These are phyloP conservation scores for Scytalidium lignicola DNA, from an alignment of 2,329 filamentous ascomycete species.

Conservation along the genomic window DNA sequence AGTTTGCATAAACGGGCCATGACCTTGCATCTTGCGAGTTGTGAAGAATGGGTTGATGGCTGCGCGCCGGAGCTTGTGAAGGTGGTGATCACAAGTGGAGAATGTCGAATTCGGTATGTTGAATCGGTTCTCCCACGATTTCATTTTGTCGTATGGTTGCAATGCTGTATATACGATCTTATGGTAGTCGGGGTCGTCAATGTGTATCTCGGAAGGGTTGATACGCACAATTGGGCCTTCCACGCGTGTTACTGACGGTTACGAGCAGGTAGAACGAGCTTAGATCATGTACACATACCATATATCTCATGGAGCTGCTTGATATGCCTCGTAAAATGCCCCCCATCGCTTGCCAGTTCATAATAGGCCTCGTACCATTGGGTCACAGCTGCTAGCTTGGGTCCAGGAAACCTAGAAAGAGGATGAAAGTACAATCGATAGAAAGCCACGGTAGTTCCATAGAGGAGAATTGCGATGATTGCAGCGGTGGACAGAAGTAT, in stretches of 20 bases:
- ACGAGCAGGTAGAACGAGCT: not conserved
- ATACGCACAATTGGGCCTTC: conserved; percentile 23
- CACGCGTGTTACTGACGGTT: not conserved
- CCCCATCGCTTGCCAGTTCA: conserved; percentile 9
- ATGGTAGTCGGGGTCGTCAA: conserved; percentile 21
- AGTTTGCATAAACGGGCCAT: conserved; percentile 9
- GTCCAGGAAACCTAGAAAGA: conserved; percentile 26
- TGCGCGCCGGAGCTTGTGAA: conserved; percentile 10
- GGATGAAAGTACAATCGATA: conserved; percentile 27
- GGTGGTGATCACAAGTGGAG: conserved; percentile 11
- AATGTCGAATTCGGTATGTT: conserved; percentile 8
- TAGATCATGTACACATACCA: conserved; percentile 9
- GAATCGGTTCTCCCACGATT: conserved; percentile 8
- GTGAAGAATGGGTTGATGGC: conserved; percentile 12
- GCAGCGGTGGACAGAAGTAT: too few species aligned
- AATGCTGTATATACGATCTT: conserved; percentile 10
- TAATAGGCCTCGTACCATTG: conserved; percentile 22
- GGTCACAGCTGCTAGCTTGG: conserved; percentile 25
- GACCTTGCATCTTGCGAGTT: conserved; percentile 1
- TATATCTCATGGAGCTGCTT: conserved; percentile 21
- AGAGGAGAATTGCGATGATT: too few species aligned
- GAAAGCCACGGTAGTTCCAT: too few species aligned
- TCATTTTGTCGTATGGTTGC: conserved; percentile 7
- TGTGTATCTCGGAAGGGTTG: conserved; percentile 22
- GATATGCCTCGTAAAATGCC: conserved; percentile 12